phyloP scores from a whole-genome alignment of 2,329 filamentous ascomycete genomes.

The Penicillium capsulatum region DNA sequence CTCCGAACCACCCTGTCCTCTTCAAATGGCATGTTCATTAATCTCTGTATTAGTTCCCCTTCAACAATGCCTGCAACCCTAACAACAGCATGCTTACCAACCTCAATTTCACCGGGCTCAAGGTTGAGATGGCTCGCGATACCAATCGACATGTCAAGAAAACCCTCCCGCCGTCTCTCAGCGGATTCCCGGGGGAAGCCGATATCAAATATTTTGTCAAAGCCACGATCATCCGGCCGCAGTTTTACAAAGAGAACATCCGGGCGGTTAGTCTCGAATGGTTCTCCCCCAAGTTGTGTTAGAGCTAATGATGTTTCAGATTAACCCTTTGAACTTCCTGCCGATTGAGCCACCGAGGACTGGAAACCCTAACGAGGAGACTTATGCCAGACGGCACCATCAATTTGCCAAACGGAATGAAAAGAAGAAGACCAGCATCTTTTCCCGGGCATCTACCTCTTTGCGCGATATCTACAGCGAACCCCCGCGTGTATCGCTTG shows the following conservation, averaged over 20 bases:
- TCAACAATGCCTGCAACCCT: conserved; percentile 48
- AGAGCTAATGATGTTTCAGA: conserved; percentile 22
- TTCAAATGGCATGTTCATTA: too few relatives aligned
- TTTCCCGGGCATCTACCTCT: conserved; percentile 44
- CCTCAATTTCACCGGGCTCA: conserved; percentile 44
- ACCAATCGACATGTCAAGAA: conserved; percentile 66
- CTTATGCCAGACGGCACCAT: conserved; percentile 72
- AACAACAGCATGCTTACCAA: conserved; percentile 46
- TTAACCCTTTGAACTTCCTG: conserved; percentile 71
- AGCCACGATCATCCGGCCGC: conserved; percentile 84
- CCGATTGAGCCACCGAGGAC: conserved; percentile 86
- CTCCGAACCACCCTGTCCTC: not conserved
- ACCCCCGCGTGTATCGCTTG: conserved; percentile 63
- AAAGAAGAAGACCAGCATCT: conserved; percentile 59
- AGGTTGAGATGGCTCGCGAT: conserved; percentile 44
- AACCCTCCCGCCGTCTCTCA: conserved; percentile 83
- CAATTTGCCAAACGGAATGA: conserved; percentile 48
- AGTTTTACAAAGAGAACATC: conserved; percentile 86
- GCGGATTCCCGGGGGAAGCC: conserved; percentile 79
- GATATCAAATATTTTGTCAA: conserved; percentile 95
- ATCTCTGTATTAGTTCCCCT: conserved; percentile 48
- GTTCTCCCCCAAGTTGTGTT: not conserved
- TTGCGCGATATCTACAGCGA: conserved; percentile 31
- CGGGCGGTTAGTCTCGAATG: conserved; percentile 44
- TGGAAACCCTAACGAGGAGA: conserved; percentile 64